Evolutionary conservation across 306 rosid species (phyloP), one percentile per base, ranked within the genome.

Genomic region (Citrullus colocynthis): DNA sequence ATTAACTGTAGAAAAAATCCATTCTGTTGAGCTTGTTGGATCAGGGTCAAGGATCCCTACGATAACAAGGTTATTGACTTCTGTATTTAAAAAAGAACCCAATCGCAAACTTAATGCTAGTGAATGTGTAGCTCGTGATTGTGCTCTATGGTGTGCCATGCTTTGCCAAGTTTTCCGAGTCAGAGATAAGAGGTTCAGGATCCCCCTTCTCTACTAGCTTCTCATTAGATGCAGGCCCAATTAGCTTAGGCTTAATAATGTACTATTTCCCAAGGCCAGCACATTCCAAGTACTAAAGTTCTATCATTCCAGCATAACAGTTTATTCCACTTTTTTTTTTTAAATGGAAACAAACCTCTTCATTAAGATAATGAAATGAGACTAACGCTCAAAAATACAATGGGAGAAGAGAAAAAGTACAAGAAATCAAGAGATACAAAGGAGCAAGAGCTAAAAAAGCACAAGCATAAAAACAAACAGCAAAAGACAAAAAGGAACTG

Each of bases 71-170:
- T 73, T 87, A 79, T 78, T 96, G 81, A 75, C 86, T 83, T 85
- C 88, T 63, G 58, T 89, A 30, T 96, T 92, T 87, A 80, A 80
- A 74, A 88, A 77, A 84, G 99, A 93, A 83, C 98, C 98, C 18
- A 88, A 93, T 76, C 88, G 99, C 64, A 85, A 83, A 78, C 82
- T 96, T 82, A 96, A 96, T 89, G 98, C 97, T 36, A 96, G 99
- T 85, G 98, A 96, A 80, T 96, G 99, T 83, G 99, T 96, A 65
- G 98, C 99, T 77, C 98, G 98, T 70, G 99, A 98, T 78, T 96
- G 97, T 76, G 97, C 98, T 84, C 91, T 96, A 76, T 97, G 89
- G 80, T 93, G 99, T 81, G 99, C 99, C 58, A 96, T 96, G 99
- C 98, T 96, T 14, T 89, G 97, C 84, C 98, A 97, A 9, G 58